These are phyloP conservation scores for Cyclospora cayetanensis DNA, from an alignment of 169 alveolate species.

Conservation along the genomic window DNA sequence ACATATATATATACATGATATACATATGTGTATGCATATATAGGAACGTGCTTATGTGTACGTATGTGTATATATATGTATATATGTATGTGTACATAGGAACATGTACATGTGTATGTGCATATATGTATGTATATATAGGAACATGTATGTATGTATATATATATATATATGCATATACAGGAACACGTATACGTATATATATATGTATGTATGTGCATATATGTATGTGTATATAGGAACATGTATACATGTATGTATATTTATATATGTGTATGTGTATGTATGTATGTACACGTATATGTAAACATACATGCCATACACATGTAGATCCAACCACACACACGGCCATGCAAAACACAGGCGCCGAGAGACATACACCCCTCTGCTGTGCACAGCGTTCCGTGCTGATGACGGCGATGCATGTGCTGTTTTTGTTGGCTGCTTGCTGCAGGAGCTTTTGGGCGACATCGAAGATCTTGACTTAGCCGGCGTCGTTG, in stretches of 20 bases:
- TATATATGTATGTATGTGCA: background rate
- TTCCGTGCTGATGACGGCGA: background rate
- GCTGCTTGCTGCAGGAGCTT: constrained; percentile 22
- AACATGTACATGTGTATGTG: too few species aligned
- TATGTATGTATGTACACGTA: background rate
- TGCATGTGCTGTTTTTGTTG: background rate
- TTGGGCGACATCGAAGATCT: constrained; percentile 40
- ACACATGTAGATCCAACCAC: too few species aligned
- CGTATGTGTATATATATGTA: background rate
- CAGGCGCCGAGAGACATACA: too few species aligned
- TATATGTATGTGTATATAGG: too few species aligned
- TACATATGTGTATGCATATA: background rate
- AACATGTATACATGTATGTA: too few species aligned
- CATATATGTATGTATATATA: too few species aligned
- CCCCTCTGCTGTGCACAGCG: background rate
- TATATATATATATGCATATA: too few species aligned
- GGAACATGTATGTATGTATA: too few species aligned
- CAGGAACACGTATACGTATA: too few species aligned
- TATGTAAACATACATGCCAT: background rate
- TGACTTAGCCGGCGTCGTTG: constrained; percentile 19
- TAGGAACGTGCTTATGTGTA: background rate
- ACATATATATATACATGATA: background rate
- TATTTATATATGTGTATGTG: too few species aligned
- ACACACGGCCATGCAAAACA: too few species aligned
- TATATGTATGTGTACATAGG: too few species aligned